Evolutionary conservation across 2,329 filamentous ascomycete genomes (phyloP), one percentile per base, ranked within the genome.

Genomic region (Beauveria pseudobassiana): DNA sequence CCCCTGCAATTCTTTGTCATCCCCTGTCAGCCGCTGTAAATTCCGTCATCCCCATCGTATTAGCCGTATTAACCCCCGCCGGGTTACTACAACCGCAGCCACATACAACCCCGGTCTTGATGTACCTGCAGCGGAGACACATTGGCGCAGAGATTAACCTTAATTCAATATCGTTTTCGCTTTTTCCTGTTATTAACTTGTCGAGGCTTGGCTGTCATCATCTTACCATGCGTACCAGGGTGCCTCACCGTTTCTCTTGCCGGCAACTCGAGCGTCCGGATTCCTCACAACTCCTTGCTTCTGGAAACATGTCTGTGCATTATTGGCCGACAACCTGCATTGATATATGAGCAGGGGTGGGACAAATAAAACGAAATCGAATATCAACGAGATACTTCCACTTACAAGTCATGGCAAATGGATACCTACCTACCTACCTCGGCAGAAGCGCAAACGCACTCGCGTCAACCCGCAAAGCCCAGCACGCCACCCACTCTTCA

Each of bases 241-340:
- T 52, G 40, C 22, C 34, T 52, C 14, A 53, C n/a, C 51, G 34
- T 40, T 22, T 14, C 48, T 51, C 42, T 20, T 43, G 42, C 43
- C 43, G 43, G 34, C 34, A 46, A 22, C n/a, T 22, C 43, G 30
- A 34, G 49, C n/a, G 28, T 56, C 43, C 18, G 59, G 52, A 50
- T 49, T 56, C 43, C 51, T 62, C 45, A 16, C 34, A 16, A 38
- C 34, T 38, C 34, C 34, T 38, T 38, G 34, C 34, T 38, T 62
- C 59, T 18, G 59, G 20, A 51, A 57, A 54, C 59, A 55, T 49
- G 40, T 48, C 59, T 54, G 52, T 20, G 52, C 59, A 57, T 56
- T 20, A 30, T 48, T 30, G 5, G 12, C 34, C 6, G 48, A 20
- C 45, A 52, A 38, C 22, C 24, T 20, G n/a, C 16, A 20, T 18